These are phyloP conservation scores for Globisporangium paddicum DNA, from an alignment of 352 stramenopile species.

Conservation along the genomic window DNA sequence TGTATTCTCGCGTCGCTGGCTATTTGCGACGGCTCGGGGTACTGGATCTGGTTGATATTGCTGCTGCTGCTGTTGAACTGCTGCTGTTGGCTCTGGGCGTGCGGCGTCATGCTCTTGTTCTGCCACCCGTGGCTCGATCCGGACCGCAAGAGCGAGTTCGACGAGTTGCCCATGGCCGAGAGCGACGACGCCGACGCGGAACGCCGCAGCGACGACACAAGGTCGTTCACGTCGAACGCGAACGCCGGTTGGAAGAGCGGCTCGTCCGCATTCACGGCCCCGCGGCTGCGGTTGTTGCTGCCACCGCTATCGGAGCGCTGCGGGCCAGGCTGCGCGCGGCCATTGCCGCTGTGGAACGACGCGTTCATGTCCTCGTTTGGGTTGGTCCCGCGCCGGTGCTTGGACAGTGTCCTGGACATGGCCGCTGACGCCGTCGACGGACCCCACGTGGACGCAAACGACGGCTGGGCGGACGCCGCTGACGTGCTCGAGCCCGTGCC, in stretches of 20 bases:
- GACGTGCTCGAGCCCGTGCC: slow-evolving; percentile 20
- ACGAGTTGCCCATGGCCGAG: slow-evolving; percentile 16
- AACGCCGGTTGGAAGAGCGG: slow-evolving; percentile 43
- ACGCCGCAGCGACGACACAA: slow-evolving; percentile 25
- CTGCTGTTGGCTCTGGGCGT: slow-evolving; percentile 18
- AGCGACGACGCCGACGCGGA: slow-evolving; percentile 27
- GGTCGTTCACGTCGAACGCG: slow-evolving; percentile 51
- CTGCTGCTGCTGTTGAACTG: slow-evolving; percentile 8
- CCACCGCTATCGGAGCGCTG: slow-evolving; percentile 4
- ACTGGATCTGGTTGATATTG: slow-evolving; percentile 2
- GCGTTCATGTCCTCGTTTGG: slow-evolving; percentile 36
- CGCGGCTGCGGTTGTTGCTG: background rate
- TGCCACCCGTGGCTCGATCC: slow-evolving; percentile 13
- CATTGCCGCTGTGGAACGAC: slow-evolving; percentile 21
- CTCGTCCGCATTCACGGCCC: slow-evolving; percentile 4
- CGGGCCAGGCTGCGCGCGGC: background rate
- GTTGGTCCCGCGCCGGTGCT: slow-evolving; percentile 34
- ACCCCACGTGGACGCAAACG: slow-evolving; percentile 15
- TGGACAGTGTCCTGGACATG: slow-evolving; percentile 17
- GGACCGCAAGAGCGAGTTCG: slow-evolving; percentile 7
- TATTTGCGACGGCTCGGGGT: background rate
- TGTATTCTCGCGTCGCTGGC: slow-evolving; percentile 20
- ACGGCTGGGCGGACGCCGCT: background rate
- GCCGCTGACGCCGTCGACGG: slow-evolving; percentile 17
- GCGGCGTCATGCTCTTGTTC: background rate